Conservation (phyloP, 345 rosid genomes). For the Dipteronia dyeriana region DNA sequence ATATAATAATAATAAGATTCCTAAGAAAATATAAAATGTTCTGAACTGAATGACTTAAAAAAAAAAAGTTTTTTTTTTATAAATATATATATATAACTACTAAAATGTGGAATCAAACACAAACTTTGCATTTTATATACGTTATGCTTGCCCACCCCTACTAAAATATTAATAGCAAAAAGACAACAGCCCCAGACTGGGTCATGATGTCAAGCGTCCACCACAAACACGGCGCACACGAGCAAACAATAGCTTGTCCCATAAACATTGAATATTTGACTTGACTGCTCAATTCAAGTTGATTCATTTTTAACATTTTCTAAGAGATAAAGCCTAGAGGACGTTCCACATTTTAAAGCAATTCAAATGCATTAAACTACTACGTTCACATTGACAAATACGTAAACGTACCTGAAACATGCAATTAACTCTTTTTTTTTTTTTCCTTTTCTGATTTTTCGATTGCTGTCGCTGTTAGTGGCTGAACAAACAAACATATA, state of each 20-base stretch:
- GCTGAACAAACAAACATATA: background rate
- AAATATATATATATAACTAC: background rate
- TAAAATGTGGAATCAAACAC: too few relatives aligned
- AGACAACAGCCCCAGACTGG: background rate
- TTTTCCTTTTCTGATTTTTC: background rate
- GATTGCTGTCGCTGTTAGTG: background rate
- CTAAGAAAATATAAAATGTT: background rate
- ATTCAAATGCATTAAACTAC: background rate
- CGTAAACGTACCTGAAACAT: background rate
- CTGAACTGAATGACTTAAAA: too few relatives aligned
- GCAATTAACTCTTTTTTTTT: background rate
- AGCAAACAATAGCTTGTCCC: background rate
- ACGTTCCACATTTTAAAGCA: background rate
- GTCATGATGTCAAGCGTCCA: background rate
- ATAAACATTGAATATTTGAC: slow-evolving; percentile 1
- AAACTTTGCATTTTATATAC: background rate
- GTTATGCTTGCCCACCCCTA: too few relatives aligned
- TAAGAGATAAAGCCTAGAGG: background rate
- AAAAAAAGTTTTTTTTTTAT: too few relatives aligned
- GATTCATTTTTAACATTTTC: background rate
- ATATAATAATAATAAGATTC: too few relatives aligned
- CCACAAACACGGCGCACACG: background rate
- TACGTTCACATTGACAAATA: background rate
- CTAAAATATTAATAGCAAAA: background rate
- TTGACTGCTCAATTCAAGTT: background rate